Base-by-base conservation (phyloP, 2,329 filamentous ascomycete genomes). In the Penicillium sp. region DNA sequence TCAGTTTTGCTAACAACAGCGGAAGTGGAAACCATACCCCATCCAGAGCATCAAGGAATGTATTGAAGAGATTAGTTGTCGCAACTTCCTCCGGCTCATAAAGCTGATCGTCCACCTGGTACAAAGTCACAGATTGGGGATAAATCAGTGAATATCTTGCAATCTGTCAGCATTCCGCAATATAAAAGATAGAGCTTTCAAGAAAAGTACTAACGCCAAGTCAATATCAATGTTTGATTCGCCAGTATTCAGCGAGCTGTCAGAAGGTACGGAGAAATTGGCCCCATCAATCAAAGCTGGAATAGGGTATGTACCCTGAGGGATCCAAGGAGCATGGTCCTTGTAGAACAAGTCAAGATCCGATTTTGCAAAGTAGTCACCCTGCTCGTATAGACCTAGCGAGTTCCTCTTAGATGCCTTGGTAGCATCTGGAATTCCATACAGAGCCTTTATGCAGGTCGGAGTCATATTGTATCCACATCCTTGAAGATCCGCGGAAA, bases 401-500 rank as follows among this genome's bases (percentile, higher is more conserved):
- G 71, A 75, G 62, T 84, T 84, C 64, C 76, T 75, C 13, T 72
- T 58, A 21, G 67, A 62, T 15, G 69, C 64, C 7, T 67, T 67
- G 3, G 62, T 67, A 12, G 73, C 75, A 12, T 71, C 59, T 13
- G 80, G 74, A 43, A 77, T 75, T 3, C 70, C 62, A 59, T 79
- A 81, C 17, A 82, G 68, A 4, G 79, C 75, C 36, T 75, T 74
- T 44, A 84, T 73, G 59, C 84, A 86, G 34, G 76, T 75, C 0
- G 82, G 81, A 0, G 82, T 85, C 56, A 86, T 83, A 61, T 79
- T 77, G 12, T 69, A 67, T 58, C 81, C 78, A 62, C 84, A 87
- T 33, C 65, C 64, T 34, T 66, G 58, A 10, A 77, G 64, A 45
- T 73, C 62, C 20, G 59, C 49, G n/a, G 55, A 45, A 32, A 64